Evolutionary conservation across 352 stramenopile genomes (phyloP), one percentile per base, ranked within the genome.

Genomic region (Globisporangium splendens): DNA sequence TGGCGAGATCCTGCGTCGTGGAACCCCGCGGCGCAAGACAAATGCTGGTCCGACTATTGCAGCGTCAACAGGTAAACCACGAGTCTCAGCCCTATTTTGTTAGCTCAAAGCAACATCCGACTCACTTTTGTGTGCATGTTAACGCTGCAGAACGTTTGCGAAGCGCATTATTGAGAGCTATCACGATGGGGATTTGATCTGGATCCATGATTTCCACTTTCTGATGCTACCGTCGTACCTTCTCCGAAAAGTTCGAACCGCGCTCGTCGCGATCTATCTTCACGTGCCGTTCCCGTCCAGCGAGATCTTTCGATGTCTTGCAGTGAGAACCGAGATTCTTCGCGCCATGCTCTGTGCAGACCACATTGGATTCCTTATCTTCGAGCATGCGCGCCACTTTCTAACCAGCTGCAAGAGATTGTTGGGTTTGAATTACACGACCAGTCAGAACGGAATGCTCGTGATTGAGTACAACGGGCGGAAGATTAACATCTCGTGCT

Each of bases 181-280:
- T 51, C 69, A 93, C 65, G 69, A 78, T 8, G 81, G 86, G 17
- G 78, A 96, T 68, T 72, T 97, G 46, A 89, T 99, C 56, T 99
- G 97, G 97, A 96, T 99, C 48, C 96, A 99, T 68, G 97, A 97
- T 52, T 99, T 98, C 63, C 96, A 99, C 73, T 87, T 99, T 39
- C 81, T 99, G 58, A 96, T 99, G 66, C 75, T 99, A 39, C 97
- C 97, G 12, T 98, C 89, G 7, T 99, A 98, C 57, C 71, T 99
- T 42, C 88, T 96, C 21, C 80, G 96, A 24, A 84, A 91, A 17
- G 79, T 98, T 38, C 70, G 75, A 0, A 95, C 87, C 22, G 95
- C 96, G 18, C 91, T 97, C 60, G 91, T 99, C 65, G 97, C 96
- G 7, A 87, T 98, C 46, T 99, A 99, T 72, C 70, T 99, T 18